Evolutionary conservation across 176 grass and related monocot genomes (phyloP).

Genomic region (Juncus inflexus): DNA sequence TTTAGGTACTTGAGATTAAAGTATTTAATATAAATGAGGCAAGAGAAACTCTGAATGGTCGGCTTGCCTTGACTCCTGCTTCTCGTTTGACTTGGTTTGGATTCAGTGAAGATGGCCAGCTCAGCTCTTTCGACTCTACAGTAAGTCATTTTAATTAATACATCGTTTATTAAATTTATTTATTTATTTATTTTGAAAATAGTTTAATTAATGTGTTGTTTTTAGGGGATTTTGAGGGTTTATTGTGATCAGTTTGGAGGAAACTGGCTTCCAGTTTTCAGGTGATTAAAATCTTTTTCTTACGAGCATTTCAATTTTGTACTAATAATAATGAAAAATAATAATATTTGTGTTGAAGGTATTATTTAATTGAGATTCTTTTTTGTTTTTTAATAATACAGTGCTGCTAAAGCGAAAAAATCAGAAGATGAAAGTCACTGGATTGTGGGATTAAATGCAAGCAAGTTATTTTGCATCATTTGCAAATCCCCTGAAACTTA

Average conservation of each 20-base stretch:
- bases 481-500: conserved; percentile 70
- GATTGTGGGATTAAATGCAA: conserved; percentile 75
- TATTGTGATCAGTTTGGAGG: conserved; percentile 66
- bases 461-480: conserved; percentile 80
- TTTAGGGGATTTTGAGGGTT: conserved; percentile 73
- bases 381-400: conserved; percentile 37
- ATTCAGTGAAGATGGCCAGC: conserved; percentile 83
- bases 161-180: not conserved
- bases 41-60: conserved; percentile 39
- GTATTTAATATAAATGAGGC: conserved; percentile 54
- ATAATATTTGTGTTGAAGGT: not conserved
- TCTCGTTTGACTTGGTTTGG: conserved; percentile 90
- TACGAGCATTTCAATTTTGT: too few species aligned
- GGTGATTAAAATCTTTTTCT: conserved; percentile 40
- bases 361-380: too few species aligned
- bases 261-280: conserved; percentile 92
- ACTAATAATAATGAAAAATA: not conserved
- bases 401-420: conserved; percentile 66
- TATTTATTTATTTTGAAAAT: not conserved
- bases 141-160: conserved; percentile 29
- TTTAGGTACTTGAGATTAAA: conserved; percentile 76
- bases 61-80: conserved; percentile 54
- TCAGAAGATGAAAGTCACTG: conserved; percentile 86
- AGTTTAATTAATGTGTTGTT: conserved; percentile 18
- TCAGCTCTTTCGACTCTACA: conserved; percentile 88